Evolutionary conservation across 2,329 filamentous ascomycete genomes (phyloP).

Genomic region (Pyrenophora teres): DNA sequence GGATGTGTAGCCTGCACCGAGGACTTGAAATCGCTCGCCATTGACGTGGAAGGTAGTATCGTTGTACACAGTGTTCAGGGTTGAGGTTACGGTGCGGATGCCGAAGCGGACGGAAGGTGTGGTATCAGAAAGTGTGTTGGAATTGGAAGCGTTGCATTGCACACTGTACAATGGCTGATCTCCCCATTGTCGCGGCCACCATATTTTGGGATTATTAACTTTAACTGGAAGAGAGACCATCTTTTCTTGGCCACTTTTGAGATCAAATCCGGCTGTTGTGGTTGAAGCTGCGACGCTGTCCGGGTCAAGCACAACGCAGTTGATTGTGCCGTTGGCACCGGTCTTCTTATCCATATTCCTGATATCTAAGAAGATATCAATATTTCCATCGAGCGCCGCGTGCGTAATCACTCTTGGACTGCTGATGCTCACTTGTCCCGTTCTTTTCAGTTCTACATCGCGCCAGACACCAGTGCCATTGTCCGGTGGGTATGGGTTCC

Average conservation of each 20-base stretch:
- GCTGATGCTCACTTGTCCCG: constrained; percentile 52
- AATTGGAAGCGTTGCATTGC: constrained; percentile 34
- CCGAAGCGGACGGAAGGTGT: constrained; percentile 53
- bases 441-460: constrained; percentile 60
- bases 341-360: constrained; percentile 22
- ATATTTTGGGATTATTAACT: constrained; percentile 56
- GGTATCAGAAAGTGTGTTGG: constrained; percentile 40
- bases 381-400: constrained; percentile 18
- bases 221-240: constrained; percentile 11
- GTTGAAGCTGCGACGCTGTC: neutral
- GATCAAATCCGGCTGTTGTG: constrained; percentile 3
- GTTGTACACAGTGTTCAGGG: constrained; percentile 55
- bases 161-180: constrained; percentile 58
- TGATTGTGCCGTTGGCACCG: constrained; percentile 9
- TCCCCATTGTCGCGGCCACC: constrained; percentile 68
- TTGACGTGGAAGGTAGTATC: constrained; percentile 64
- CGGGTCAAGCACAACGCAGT: constrained; percentile 19
- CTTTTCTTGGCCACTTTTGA: neutral
- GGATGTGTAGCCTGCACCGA: constrained; percentile 64
- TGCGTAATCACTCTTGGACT: constrained; percentile 34
- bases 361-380: constrained; percentile 30
- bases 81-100: constrained; percentile 59
- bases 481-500: constrained; percentile 66
- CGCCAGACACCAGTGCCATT: constrained; percentile 69
- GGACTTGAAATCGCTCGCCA: constrained; percentile 61